These are phyloP conservation scores for Aureobasidium lini DNA, from an alignment of 2,329 filamentous ascomycete species.

Conservation along the genomic window DNA sequence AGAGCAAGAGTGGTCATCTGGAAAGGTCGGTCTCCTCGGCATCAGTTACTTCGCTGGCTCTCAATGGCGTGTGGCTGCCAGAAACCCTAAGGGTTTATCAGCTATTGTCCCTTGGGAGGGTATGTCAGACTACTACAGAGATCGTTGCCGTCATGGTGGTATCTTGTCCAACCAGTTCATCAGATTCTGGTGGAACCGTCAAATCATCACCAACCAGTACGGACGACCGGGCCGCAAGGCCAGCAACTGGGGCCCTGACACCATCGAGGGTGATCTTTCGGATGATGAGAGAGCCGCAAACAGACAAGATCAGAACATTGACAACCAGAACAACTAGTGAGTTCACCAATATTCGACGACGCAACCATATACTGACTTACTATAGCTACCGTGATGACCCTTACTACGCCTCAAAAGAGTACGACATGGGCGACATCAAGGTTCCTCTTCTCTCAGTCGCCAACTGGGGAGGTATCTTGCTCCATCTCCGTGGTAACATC, in stretches of 20 bases:
- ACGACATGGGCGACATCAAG: constrained; percentile 55
- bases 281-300: constrained; percentile 44
- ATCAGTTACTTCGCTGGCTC: constrained; percentile 46
- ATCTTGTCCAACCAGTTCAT: constrained; percentile 38
- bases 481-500: constrained; percentile 62
- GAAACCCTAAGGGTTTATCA: constrained; percentile 43
- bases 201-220: constrained; percentile 62
- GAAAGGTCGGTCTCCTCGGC: constrained; percentile 37
- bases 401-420: constrained; percentile 59
- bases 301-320: constrained; percentile 30
- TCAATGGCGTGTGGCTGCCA: constrained; percentile 49
- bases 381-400: constrained; percentile 51
- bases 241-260: constrained; percentile 46
- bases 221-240: constrained; percentile 41
- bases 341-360: constrained; percentile 25
- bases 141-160: constrained; percentile 34
- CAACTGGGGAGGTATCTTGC: constrained; percentile 63
- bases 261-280: constrained; percentile 51
- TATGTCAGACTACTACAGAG: constrained; percentile 49
- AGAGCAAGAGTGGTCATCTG: constrained; percentile 21
- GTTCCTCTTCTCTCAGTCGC: constrained; percentile 59
- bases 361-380: constrained; percentile 27
- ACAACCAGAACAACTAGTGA: constrained; percentile 31
- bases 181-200: constrained; percentile 59
- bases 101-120: constrained; percentile 50